Evolutionary conservation across 345 rosid species (phyloP).

Genomic region (Xanthoceras sorbifolium): DNA sequence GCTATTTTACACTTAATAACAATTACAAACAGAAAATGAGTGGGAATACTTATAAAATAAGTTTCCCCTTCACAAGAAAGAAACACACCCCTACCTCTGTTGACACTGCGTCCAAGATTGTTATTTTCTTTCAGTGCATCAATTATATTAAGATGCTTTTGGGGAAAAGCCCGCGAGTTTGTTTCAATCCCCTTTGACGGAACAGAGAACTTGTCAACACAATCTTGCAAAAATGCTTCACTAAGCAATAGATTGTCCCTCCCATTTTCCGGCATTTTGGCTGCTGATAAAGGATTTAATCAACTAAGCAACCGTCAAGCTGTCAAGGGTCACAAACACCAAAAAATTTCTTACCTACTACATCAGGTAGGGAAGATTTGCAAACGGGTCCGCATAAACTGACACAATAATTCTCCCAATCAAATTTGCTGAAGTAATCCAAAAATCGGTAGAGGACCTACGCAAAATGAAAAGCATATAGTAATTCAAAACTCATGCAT

Average conservation of each 20-base stretch:
- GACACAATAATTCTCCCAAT: slow-evolving; percentile 42
- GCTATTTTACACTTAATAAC: not conserved
- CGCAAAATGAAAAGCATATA: not conserved
- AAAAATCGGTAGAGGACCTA: slow-evolving; percentile 36
- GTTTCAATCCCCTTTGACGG: slow-evolving; percentile 28
- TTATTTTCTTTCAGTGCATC: slow-evolving; percentile 42
- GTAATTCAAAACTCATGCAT: slow-evolving; percentile 9
- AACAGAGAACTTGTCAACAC: slow-evolving; percentile 31
- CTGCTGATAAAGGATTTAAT: slow-evolving; percentile 21
- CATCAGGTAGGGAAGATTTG: slow-evolving; percentile 31
- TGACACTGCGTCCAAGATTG: slow-evolving; percentile 47
- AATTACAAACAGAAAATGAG: not conserved
- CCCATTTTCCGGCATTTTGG: slow-evolving; percentile 22
- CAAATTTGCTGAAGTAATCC: slow-evolving; percentile 43
- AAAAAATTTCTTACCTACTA: slow-evolving; percentile 34
- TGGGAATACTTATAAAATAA: not conserved
- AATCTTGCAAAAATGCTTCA: slow-evolving; percentile 35
- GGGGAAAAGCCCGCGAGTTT: slow-evolving; percentile 29
- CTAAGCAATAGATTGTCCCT: slow-evolving; percentile 28
- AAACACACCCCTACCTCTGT: slow-evolving; percentile 33
- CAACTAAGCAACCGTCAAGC: slow-evolving; percentile 4
- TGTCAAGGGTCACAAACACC: not conserved
- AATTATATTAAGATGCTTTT: slow-evolving; percentile 44
- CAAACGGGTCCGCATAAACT: slow-evolving; percentile 38
- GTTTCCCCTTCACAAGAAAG: not conserved